Base-by-base conservation (phyloP, 768 basidiomycete genomes). In the Amanita pallidorosea region DNA sequence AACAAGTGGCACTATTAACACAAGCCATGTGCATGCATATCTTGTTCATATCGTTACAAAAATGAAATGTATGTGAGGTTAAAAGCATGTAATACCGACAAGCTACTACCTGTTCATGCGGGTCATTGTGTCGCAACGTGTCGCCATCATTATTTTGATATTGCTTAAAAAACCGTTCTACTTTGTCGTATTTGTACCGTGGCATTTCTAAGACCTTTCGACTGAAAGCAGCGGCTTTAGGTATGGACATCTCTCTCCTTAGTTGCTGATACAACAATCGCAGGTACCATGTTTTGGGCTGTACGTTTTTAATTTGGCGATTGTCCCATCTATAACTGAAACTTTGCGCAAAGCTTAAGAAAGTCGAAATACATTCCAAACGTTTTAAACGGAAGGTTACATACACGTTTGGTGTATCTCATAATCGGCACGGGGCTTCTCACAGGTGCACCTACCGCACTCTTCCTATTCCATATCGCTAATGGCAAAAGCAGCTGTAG, bases 351-450 rank as follows among this genome's bases (percentile, higher is more conserved):
- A 23, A 60, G 59, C 55, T 62, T 13, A 55, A 57, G 5, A 58
- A 56, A 33, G 62, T 57, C 49, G 58, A 62, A 23, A 63, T 59
- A 9, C 56, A 56, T 2, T 64, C 60, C 49, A 56, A 53, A 34
- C 52, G 57, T 12, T 66, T 61, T 1, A 57, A 61, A 18, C 46
- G 58, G 4, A 55, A 63, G 23, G 56, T 68, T 3, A 59, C n/a
- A n/a, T n/a, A n/a, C 60, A 13, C 57, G 61, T 27, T 54, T 67
- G 7, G 58, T 66, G 11, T 60, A 63, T 12, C 52, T 68, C 34
- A 63, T 61, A 0, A 60, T 68, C 15, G 67, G 69, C 53, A 68
- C 68, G 7, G 67, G 68, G 4, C 47, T 59, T 2, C 33, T 63
- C 15, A 68, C 67, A 41, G 65, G 67, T 66, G 25, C 13, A 13